Conservation (phyloP, 345 rosid species). For the Gossypium mustelinum region DNA sequence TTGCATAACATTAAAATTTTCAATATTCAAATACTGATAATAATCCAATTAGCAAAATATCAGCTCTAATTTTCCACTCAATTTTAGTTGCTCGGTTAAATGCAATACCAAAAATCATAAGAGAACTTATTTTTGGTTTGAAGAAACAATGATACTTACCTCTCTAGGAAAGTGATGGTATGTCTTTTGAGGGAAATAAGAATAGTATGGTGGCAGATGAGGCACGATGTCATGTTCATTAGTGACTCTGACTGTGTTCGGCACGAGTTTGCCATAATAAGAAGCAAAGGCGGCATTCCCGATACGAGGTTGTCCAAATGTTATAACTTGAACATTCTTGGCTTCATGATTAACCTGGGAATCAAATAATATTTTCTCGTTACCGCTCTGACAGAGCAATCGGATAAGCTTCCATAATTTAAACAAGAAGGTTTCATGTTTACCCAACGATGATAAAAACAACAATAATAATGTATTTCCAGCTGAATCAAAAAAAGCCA, state of each 20-base stretch:
- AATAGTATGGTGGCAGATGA: conserved; percentile 83
- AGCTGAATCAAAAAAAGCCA: neutral
- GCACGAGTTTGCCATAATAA: conserved; percentile 61
- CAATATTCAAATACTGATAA: neutral
- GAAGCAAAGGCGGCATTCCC: conserved; percentile 88
- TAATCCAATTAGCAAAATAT: neutral
- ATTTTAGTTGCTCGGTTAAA: neutral
- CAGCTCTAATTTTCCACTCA: neutral
- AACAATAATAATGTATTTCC: conserved; percentile 6
- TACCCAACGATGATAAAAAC: neutral
- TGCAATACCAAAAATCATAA: neutral
- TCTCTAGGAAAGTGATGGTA: conserved; percentile 96
- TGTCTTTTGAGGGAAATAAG: conserved; percentile 70
- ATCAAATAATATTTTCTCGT: conserved; percentile 4
- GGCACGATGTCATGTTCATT: conserved; percentile 86
- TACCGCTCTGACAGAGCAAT: neutral
- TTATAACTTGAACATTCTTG: conserved; percentile 61
- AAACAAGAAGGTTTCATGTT: neutral
- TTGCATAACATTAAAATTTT: neutral
- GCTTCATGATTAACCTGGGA: conserved; percentile 68
- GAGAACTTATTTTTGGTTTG: neutral
- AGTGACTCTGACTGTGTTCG: conserved; percentile 65
- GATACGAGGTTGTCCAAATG: conserved; percentile 96
- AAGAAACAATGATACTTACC: conserved; percentile 34
- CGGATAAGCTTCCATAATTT: conserved; percentile 1